Base-by-base conservation (phyloP, 2,329 filamentous ascomycete genomes). In the Diplodia sapinea region DNA sequence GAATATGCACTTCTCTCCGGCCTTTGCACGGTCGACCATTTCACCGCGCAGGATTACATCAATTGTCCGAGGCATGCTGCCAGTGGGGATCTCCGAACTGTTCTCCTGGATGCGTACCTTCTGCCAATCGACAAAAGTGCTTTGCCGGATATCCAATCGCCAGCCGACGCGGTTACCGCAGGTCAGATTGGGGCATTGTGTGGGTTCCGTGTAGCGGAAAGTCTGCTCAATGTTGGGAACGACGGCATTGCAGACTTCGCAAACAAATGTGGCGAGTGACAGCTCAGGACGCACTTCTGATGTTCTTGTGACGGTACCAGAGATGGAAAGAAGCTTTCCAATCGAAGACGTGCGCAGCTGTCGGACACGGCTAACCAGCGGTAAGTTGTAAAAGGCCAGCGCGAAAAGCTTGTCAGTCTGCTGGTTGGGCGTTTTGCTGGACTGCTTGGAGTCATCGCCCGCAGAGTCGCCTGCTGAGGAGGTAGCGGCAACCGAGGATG, bases 121-220 rank as follows among this genome's bases (percentile, higher is more conserved):
- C 78, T 99, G 95, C 95, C 95, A 99, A 81, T 99, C 95, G 70
- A 99, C 91, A 77, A 99, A 99, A 0, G 94, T 98, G 79, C 94
- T 97, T 79, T 96, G 94, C 52, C 93, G 87, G 74, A 99, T 97
- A 74, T 99, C 94, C n/a, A 99, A 82, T 71, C 93, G 89, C 95
- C 95, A 99, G n/a, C 91, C 93, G 68, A 90, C 83, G 31, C 95
- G 89, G 81, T 99, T 99, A 73, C 89, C 89, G 78, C 95, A 99
- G 7, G 87, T 91, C 31, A 83, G 78, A 76, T 98, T 98, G 11
- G 95, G 94, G 73, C 95, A 99, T 81, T 97, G 93, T 3, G 93
- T 94, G 0, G 95, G 95, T 77, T 99, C 95, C 0, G 94, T 97
- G 80, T 97, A 99, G 75, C 93, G 89, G 82, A 99, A 99, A 0